These are phyloP conservation scores for Solanum sitiens DNA, from an alignment of 257 asterid genomes.

Conservation along the genomic window DNA sequence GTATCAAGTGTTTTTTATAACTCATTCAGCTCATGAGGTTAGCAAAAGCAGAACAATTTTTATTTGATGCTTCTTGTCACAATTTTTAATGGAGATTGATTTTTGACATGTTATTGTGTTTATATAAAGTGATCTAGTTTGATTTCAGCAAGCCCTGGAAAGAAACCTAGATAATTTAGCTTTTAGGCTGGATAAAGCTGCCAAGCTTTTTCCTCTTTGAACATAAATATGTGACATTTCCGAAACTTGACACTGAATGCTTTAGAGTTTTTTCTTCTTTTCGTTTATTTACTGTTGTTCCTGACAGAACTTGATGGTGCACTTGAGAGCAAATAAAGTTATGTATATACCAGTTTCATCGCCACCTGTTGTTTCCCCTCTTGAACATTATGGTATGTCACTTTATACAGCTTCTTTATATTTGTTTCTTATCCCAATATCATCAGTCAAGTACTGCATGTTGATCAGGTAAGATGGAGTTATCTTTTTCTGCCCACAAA, in stretches of 20 bases:
- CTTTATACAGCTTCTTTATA: conserved; percentile 12
- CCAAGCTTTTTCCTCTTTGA: neutral
- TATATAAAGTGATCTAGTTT: neutral
- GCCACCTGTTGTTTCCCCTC: conserved; percentile 65
- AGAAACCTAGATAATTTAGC: neutral
- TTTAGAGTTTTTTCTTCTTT: neutral
- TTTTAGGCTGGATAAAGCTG: neutral
- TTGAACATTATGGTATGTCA: conserved; percentile 20
- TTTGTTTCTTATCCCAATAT: neutral
- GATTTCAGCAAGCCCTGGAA: neutral
- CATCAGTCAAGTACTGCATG: neutral
- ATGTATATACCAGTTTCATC: conserved; percentile 53
- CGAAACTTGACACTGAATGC: neutral
- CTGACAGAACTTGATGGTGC: conserved; percentile 54
- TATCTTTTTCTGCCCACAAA: conserved; percentile 46
- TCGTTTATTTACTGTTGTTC: neutral
- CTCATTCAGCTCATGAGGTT: conserved; percentile 88
- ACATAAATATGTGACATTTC: neutral
- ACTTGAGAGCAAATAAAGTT: conserved; percentile 53
- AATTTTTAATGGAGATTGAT: no score
- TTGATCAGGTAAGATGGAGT: conserved; percentile 33
- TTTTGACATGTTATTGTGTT: neutral
- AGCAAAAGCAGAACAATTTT: neutral
- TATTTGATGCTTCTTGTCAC: no score
- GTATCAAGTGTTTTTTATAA: conserved; percentile 53